Evolutionary conservation across 352 stramenopile species (phyloP).

Genomic region (Phytopythium helicoides): DNA sequence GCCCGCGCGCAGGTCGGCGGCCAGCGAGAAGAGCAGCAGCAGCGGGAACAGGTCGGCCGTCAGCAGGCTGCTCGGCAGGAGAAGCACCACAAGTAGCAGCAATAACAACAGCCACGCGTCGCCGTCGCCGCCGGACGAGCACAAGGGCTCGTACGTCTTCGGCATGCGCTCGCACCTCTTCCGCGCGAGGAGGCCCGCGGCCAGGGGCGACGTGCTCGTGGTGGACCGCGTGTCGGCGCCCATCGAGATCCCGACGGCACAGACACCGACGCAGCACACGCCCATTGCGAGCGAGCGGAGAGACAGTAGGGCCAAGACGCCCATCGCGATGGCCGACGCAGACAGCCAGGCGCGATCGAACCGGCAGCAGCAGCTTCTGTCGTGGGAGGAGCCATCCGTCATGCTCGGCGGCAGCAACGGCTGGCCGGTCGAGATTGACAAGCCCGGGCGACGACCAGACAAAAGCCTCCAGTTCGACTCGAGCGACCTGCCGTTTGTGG

Average conservation of each 20-base stretch:
- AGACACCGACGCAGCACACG: conserved; percentile 13
- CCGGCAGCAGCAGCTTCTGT: conserved; percentile 29
- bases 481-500: conserved; percentile 5
- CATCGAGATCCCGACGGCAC: conserved; percentile 52
- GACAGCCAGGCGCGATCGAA: conserved; percentile 7
- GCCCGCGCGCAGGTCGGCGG: neutral
- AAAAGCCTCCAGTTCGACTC: conserved; percentile 2
- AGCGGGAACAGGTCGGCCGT: conserved; percentile 7
- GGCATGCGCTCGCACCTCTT: conserved; percentile 33
- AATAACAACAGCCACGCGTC: conserved; percentile 10
- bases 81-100: conserved; percentile 8
- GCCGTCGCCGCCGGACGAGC: conserved; percentile 15
- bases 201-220: conserved; percentile 16
- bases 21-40: conserved; percentile 5
- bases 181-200: conserved; percentile 17
- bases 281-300: conserved; percentile 2
- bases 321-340: conserved; percentile 9
- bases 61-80: conserved; percentile 2
- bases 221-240: conserved; percentile 50
- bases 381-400: conserved; percentile 59
- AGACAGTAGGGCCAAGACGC: conserved; percentile 17
- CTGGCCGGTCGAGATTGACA: conserved; percentile 27
- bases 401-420: conserved; percentile 32
- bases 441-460: conserved; percentile 4
- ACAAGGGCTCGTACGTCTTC: conserved; percentile 22